Percentiles rank a stretch among this genome's conserved stretches.
phyloP scores from a whole-genome alignment of 768 basidiomycete genomes.

The Lactifluus pinguis region DNA sequence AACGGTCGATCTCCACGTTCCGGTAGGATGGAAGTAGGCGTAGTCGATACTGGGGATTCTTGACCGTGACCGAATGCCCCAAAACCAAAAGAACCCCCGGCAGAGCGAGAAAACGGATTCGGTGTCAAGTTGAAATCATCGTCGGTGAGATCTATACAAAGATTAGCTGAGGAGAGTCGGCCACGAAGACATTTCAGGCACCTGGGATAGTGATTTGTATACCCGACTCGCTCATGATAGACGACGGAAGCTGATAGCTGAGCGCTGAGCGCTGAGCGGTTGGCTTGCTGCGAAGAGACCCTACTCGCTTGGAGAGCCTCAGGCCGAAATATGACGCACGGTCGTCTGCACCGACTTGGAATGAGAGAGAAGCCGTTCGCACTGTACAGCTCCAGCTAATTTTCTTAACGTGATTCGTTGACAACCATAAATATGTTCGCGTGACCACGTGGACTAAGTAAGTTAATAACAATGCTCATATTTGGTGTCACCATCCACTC shows the following conservation, averaged over 20 bases:
- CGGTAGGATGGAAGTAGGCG: conserved; percentile 35
- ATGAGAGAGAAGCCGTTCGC: background rate
- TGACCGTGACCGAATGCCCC: conserved; percentile 35
- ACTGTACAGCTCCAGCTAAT: background rate
- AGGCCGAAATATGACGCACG: background rate
- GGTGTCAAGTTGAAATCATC: conserved; percentile 55
- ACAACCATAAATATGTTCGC: background rate
- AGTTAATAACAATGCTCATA: background rate
- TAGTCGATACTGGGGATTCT: conserved; percentile 57
- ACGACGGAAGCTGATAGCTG: background rate
- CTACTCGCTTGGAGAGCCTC: background rate
- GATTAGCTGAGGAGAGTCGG: conserved; percentile 9
- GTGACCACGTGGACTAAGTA: background rate
- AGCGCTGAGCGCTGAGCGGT: background rate
- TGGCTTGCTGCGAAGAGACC: background rate
- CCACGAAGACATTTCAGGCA: conserved; percentile 17
- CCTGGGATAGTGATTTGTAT: conserved; percentile 43
- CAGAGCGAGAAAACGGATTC: conserved; percentile 60
- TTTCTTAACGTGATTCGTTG: background rate
- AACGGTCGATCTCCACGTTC: conserved; percentile 49
- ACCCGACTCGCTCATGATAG: conserved; percentile 28
- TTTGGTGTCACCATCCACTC: conserved; percentile 2
- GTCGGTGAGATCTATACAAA: conserved; percentile 61
- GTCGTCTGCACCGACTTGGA: background rate
- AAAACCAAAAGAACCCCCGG: conserved; percentile 26